phyloP scores from a whole-genome alignment of 2,329 filamentous ascomycete genomes.

The Diplodia mutila region DNA sequence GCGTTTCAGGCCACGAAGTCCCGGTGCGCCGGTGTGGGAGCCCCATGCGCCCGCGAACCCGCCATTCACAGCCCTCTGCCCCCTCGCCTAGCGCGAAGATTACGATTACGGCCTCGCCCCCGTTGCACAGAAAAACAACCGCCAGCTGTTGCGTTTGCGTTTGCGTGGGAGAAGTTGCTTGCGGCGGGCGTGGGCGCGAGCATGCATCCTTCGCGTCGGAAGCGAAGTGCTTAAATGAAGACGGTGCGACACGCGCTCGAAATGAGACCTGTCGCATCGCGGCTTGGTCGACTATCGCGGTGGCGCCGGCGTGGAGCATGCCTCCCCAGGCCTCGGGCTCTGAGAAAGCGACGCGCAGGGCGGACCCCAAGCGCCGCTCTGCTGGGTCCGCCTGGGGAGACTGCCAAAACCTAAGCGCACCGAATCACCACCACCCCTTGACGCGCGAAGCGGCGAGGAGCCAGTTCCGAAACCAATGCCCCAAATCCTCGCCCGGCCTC shows the following conservation, averaged over 20 bases:
- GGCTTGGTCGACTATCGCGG: not conserved
- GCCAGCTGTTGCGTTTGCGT: no score
- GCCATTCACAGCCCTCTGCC: not conserved
- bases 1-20: conserved; percentile 15
- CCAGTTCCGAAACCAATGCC: conserved; percentile 1
- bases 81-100: not conserved
- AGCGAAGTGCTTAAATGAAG: conserved; percentile 22
- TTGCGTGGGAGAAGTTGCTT: not conserved
- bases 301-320: not conserved
- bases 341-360: not conserved
- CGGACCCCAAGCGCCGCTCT: not conserved
- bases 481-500: no score
- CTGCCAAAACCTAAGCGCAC: not conserved
- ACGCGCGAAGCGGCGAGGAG: conserved; percentile 11
- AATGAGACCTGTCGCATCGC: conserved; percentile 19
- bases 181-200: not conserved
- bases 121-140: not conserved
- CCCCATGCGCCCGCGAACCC: not conserved
- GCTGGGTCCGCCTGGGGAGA: conserved; percentile 2
- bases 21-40: conserved; percentile 14
- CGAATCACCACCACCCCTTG: conserved; percentile 11
- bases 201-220: conserved; percentile 17
- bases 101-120: not conserved
- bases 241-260: conserved; percentile 3
- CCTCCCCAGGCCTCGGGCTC: not conserved